These are phyloP conservation scores for Exophiala oligosperma DNA, from an alignment of 2,329 filamentous ascomycete genomes.

Conservation along the genomic window DNA sequence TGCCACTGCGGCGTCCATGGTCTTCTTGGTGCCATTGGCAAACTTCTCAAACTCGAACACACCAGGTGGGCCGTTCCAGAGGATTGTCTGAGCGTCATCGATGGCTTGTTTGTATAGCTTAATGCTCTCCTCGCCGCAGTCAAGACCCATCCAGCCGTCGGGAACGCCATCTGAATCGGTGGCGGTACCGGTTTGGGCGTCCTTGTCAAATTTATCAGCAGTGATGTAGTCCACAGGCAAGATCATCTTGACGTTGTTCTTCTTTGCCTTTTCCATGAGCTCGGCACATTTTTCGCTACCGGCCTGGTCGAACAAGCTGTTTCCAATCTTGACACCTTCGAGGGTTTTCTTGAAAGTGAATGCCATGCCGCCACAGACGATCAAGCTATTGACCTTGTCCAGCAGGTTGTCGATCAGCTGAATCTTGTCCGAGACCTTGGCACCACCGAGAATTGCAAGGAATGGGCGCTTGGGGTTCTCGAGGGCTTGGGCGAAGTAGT, in stretches of 20 bases:
- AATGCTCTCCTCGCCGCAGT: conserved; percentile 86
- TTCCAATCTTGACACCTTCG: conserved; percentile 83
- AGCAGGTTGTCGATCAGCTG: conserved; percentile 98
- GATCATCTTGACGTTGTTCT: conserved; percentile 92
- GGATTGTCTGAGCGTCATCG: conserved; percentile 85
- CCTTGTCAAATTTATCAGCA: conserved; percentile 87
- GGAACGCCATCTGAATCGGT: conserved; percentile 88
- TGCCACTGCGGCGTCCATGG: conserved; percentile 81
- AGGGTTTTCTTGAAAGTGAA: conserved; percentile 99
- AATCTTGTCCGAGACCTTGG: conserved; percentile 99
- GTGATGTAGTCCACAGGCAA: conserved; percentile 95
- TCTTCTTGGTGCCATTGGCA: conserved; percentile 86
- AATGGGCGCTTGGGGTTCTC: conserved; percentile 92
- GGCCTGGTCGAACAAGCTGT: conserved; percentile 88
- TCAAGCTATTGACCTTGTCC: conserved; percentile 93
- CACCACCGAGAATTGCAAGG: conserved; percentile 95
- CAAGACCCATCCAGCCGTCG: conserved; percentile 97
- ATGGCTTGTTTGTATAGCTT: conserved; percentile 88
- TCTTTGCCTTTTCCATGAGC: conserved; percentile 93
- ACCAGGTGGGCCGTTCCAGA: conserved; percentile 97
- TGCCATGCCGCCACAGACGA: conserved; percentile 97
- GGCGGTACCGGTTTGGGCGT: conserved; percentile 78
- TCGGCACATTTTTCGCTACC: conserved; percentile 87
- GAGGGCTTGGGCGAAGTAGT: conserved; percentile 97
- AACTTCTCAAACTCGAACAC: conserved; percentile 98